Conservation (phyloP, 2,329 filamentous ascomycete genomes). For the Ambrosiella cleistominuta region DNA sequence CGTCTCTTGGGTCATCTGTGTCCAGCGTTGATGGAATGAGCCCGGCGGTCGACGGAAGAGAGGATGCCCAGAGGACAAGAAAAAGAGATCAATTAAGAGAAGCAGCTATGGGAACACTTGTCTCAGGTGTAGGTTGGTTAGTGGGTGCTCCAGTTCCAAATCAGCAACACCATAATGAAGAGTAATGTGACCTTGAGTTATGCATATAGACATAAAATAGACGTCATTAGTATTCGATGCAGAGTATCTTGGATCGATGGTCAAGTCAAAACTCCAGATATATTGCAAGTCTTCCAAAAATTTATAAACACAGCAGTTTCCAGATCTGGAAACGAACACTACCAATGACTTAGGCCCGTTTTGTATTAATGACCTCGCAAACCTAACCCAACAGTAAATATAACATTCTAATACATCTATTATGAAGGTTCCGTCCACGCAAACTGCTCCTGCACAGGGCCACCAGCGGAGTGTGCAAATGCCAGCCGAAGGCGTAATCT, state of each 20-base stretch:
- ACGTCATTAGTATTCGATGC: neutral
- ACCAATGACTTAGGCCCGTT: no score
- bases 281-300: neutral
- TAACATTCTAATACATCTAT: slow-evolving; percentile 5
- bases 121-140: slow-evolving; percentile 50
- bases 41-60: neutral
- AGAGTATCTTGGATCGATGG: no score
- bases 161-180: slow-evolving; percentile 1
- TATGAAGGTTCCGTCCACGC: slow-evolving; percentile 76
- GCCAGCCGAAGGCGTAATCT: slow-evolving; percentile 72
- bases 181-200: slow-evolving; percentile 9
- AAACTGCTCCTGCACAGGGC: slow-evolving; percentile 72
- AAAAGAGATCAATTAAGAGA: slow-evolving; percentile 57
- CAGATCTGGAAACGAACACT: no score
- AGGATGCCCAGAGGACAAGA: slow-evolving; percentile 23
- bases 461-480: slow-evolving; percentile 53
- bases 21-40: slow-evolving; percentile 15
- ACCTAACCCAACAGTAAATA: neutral
- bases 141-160: slow-evolving; percentile 21
- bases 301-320: no score
- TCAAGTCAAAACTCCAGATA: neutral
- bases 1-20: slow-evolving; percentile 18
- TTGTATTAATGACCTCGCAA: no score
- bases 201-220: neutral
- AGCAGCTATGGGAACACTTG: slow-evolving; percentile 48